These are phyloP conservation scores for Cynanchum wilfordii DNA, from an alignment of 257 asterid species.

Conservation along the genomic window DNA sequence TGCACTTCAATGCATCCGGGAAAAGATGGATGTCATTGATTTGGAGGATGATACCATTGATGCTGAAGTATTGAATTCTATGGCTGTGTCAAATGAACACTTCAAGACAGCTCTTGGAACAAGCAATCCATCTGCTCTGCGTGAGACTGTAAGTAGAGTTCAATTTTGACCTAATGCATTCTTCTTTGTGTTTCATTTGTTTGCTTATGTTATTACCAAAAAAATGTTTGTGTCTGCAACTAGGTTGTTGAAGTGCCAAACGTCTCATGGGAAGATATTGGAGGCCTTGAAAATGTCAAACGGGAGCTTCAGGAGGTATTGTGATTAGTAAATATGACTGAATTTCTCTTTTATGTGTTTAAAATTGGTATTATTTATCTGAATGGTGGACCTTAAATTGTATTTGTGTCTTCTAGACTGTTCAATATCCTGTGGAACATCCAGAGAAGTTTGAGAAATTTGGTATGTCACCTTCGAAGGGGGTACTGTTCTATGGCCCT, in stretches of 20 bases:
- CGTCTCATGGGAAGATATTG: constrained; percentile 36
- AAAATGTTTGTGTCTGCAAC: neutral
- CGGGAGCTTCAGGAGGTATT: constrained; percentile 39
- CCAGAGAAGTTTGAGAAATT: constrained; percentile 64
- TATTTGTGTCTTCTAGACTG: constrained; percentile 35
- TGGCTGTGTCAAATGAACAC: constrained; percentile 56
- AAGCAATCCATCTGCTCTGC: constrained; percentile 58
- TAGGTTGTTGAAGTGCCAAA: constrained; percentile 42
- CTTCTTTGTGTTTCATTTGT: neutral
- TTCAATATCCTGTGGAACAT: constrained; percentile 66
- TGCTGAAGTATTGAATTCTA: constrained; percentile 55
- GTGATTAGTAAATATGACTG: neutral
- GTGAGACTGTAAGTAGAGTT: constrained; percentile 41
- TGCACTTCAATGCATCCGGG: constrained; percentile 59
- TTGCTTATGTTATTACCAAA: neutral
- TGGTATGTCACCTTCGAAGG: constrained; percentile 71
- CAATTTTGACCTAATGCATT: neutral
- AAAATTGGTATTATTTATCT: neutral
- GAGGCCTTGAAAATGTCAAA: constrained; percentile 37
- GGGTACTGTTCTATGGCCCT: constrained; percentile 63
- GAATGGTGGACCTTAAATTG: neutral
- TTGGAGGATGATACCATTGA: constrained; percentile 54
- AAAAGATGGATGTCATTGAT: constrained; percentile 62
- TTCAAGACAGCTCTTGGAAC: constrained; percentile 55
- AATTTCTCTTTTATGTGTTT: neutral